phyloP scores from a whole-genome alignment of 2,329 filamentous ascomycete genomes.

The Leptographium lundbergii region DNA sequence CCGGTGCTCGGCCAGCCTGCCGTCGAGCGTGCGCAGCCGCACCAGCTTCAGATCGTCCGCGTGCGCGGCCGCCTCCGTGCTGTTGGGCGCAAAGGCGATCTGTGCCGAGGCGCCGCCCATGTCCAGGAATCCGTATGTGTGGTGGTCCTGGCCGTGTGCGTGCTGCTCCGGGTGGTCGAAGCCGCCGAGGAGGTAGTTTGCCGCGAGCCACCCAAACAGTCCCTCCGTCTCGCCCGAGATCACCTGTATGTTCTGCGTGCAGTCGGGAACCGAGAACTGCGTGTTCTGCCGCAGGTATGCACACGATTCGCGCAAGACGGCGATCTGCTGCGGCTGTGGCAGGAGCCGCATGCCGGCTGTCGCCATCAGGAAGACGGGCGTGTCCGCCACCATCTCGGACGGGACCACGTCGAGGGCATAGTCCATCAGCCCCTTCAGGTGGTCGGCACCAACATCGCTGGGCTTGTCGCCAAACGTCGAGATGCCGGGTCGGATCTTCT shows the following conservation, averaged over 20 bases:
- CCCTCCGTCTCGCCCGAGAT: constrained; percentile 94
- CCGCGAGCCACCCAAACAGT: constrained; percentile 92
- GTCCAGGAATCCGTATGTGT: constrained; percentile 93
- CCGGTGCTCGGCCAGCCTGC: constrained; percentile 63
- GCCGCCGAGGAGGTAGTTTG: constrained; percentile 86
- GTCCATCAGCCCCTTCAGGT: constrained; percentile 66
- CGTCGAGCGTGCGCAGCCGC: constrained; percentile 72
- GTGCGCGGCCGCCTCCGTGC: constrained; percentile 80
- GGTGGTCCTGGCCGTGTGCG: constrained; percentile 72
- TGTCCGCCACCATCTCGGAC: constrained; percentile 61
- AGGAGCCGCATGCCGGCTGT: constrained; percentile 91
- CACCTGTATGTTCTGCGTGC: constrained; percentile 77
- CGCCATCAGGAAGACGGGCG: constrained; percentile 87
- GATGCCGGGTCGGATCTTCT: constrained; percentile 88
- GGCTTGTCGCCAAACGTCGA: constrained; percentile 78
- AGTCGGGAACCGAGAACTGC: constrained; percentile 79
- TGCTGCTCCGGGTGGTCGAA: constrained; percentile 70
- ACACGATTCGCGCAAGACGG: constrained; percentile 68
- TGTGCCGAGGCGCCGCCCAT: constrained; percentile 98
- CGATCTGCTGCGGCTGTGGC: constrained; percentile 56
- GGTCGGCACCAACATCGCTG: constrained; percentile 64
- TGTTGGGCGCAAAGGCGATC: constrained; percentile 93
- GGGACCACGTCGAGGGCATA: constrained; percentile 75
- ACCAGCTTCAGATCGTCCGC: constrained; percentile 79
- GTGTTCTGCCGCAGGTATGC: constrained; percentile 67